Evolutionary conservation across 495 filamentous ascomycete genomes (phyloP), one percentile per base, ranked within the genome.

Genomic region (Penicillium tannophilum): DNA sequence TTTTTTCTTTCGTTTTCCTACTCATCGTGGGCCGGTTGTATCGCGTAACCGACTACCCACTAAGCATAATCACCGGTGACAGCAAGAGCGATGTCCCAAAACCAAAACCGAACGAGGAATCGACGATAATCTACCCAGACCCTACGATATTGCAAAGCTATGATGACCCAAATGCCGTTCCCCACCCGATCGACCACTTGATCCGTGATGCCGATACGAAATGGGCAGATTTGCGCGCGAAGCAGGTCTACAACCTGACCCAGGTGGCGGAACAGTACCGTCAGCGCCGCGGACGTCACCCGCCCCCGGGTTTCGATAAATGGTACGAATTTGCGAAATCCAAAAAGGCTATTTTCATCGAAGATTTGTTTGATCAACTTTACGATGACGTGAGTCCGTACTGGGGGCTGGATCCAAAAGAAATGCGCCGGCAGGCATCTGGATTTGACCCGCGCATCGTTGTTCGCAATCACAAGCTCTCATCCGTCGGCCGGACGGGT

Each of bases 331-430:
- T n/a, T n/a, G 39, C 39, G 11, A 41, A 41, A 17, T 41, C 39
- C 16, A 41, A 41, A 41, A n/a, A 41, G 4, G 39, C 39, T 41
- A 4, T 41, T 6, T n/a, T 41, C 39, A 41, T 41, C 39, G 39
- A 41, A 7, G 39, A 41, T 41, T 41, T 41, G 39, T 41, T 41
- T n/a, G 39, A 41, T 41, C 39, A 41, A 41, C n/a, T 41, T 17
- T 41, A 41, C 39, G 39, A 41, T 41, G 39, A 41, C 16, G 14
- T 41, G 39, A 41, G 39, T 41, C 39, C 39, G 6, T 41, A 41
- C 16, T 41, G 39, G 39, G 39, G 39, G 14, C 16, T 41, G 39
- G 39, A 41, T 17, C 39, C 39, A 12, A 41, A 41, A 41, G 39
- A 41, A 41, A 41, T 41, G 39, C 39, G 39, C 39, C 39, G 39